phyloP scores from a whole-genome alignment of 23 red algal genomes.

The Gracilaria vermiculophylla region DNA sequence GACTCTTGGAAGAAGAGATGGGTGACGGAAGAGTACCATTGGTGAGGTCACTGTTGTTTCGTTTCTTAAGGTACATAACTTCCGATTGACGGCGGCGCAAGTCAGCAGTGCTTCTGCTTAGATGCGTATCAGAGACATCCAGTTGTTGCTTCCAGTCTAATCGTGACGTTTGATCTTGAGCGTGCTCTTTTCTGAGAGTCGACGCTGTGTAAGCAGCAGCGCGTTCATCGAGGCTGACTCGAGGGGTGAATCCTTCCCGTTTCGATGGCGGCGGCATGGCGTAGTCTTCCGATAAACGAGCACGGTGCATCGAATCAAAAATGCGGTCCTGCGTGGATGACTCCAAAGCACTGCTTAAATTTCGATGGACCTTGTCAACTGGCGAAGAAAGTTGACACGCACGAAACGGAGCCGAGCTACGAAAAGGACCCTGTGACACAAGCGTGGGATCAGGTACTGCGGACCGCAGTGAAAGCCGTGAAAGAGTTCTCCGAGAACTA shows the following conservation, averaged over 20 bases:
- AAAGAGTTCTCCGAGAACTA: slow-evolving; percentile 5
- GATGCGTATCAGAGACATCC: slow-evolving; percentile 39
- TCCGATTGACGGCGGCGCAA: slow-evolving; percentile 34
- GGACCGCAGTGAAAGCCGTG: not conserved
- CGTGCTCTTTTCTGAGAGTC: not conserved
- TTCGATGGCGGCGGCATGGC: not conserved
- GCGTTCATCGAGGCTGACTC: slow-evolving; percentile 3
- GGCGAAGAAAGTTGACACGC: not conserved
- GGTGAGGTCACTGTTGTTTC: slow-evolving; percentile 34
- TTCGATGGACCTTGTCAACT: not conserved
- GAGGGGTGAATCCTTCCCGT: not conserved
- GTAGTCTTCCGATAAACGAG: not conserved
- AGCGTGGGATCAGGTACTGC: not conserved
- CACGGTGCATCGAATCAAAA: not conserved
- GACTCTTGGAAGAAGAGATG: slow-evolving; percentile 24
- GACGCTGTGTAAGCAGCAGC: not conserved
- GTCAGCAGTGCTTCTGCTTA: slow-evolving; percentile 23
- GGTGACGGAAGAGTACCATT: slow-evolving; percentile 9
- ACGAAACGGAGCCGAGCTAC: slow-evolving; percentile 9
- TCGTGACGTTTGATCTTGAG: slow-evolving; percentile 13
- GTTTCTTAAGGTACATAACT: slow-evolving; percentile 45
- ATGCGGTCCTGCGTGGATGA: not conserved
- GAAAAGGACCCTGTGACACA: slow-evolving; percentile 22
- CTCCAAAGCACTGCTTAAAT: not conserved
- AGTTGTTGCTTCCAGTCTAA: slow-evolving; percentile 50